phyloP scores from a whole-genome alignment of 371 early-diverging fungal genomes.

The Zancudomyces culisetae region DNA sequence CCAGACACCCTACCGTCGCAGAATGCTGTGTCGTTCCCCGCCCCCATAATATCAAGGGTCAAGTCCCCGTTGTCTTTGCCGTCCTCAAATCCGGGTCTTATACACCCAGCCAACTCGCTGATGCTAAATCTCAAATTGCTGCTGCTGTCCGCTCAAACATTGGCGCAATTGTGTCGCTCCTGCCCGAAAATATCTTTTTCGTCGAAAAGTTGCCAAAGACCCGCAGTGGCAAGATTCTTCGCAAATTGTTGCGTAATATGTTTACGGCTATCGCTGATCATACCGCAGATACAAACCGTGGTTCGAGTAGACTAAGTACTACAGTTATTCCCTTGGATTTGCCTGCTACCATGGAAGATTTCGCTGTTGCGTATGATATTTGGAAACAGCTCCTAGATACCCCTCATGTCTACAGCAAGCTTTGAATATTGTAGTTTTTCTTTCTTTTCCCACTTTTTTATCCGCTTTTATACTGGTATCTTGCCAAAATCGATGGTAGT shows the following conservation, averaged over 20 bases:
- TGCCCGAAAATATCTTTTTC: slow-evolving; percentile 33
- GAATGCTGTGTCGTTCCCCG: slow-evolving; percentile 61
- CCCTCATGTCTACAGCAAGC: no score
- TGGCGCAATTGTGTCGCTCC: slow-evolving; percentile 66
- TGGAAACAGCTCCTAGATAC: slow-evolving; percentile 2
- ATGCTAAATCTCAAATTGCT: slow-evolving; percentile 27
- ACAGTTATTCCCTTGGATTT: slow-evolving; percentile 6
- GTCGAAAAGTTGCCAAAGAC: slow-evolving; percentile 83
- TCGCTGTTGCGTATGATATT: slow-evolving; percentile 30
- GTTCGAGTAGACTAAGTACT: no score
- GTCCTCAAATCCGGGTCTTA: slow-evolving; percentile 34
- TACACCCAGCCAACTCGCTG: slow-evolving; percentile 7
- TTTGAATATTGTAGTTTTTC: no score
- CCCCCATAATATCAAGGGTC: slow-evolving; percentile 47
- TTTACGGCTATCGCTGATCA: slow-evolving; percentile 9
- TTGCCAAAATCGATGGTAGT: no score
- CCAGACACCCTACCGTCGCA: slow-evolving; percentile 46
- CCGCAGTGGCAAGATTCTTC: slow-evolving; percentile 77
- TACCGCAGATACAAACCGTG: slow-evolving; percentile 20
- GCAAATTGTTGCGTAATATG: slow-evolving; percentile 60
- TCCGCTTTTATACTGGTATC: no score
- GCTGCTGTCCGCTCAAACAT: slow-evolving; percentile 37
- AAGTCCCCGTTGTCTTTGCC: slow-evolving; percentile 42
- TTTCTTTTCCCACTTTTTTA: no score
- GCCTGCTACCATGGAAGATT: slow-evolving; percentile 61